Percentiles rank a stretch among this genome's conserved stretches.
Conservation (phyloP, 345 rosid genomes). For the Eucalyptus curtisii region DNA sequence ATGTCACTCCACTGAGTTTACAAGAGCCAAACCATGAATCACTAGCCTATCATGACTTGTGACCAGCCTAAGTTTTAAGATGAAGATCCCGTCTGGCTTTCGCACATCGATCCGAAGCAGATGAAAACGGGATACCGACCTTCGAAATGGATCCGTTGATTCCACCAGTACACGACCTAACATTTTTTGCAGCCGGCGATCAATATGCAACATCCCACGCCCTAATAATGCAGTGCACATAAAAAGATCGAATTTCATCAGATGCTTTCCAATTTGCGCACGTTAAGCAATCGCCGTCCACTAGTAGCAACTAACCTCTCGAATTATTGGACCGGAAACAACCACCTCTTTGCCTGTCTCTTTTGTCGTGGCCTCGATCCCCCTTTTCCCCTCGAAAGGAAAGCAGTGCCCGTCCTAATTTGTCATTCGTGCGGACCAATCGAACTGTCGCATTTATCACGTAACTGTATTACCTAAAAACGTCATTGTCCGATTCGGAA, state of each 20-base stretch:
- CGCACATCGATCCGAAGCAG: neutral
- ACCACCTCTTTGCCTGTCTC: neutral
- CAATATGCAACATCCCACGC: neutral
- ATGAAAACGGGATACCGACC: neutral
- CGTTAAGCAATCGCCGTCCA: neutral
- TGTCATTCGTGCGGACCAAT: neutral
- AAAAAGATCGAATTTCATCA: neutral
- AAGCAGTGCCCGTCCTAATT: neutral
- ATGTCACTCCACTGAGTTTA: neutral
- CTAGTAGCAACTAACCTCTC: neutral
- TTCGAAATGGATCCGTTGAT: neutral
- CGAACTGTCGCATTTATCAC: neutral
- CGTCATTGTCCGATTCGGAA: neutral
- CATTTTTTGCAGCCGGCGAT: neutral
- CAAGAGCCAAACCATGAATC: neutral
- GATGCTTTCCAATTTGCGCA: neutral
- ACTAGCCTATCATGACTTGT: neutral
- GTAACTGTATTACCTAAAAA: neutral
- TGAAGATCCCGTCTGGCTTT: neutral
- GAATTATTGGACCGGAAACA: neutral
- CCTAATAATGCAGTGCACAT: neutral
- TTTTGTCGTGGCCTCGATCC: neutral
- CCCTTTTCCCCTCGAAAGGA: neutral
- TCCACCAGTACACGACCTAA: neutral
- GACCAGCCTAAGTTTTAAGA: neutral